Percentiles rank a stretch among this genome's conserved stretches.
These are phyloP conservation scores for Gymnopilus dilepis DNA, from an alignment of 768 basidiomycete species.

Conservation along the genomic window DNA sequence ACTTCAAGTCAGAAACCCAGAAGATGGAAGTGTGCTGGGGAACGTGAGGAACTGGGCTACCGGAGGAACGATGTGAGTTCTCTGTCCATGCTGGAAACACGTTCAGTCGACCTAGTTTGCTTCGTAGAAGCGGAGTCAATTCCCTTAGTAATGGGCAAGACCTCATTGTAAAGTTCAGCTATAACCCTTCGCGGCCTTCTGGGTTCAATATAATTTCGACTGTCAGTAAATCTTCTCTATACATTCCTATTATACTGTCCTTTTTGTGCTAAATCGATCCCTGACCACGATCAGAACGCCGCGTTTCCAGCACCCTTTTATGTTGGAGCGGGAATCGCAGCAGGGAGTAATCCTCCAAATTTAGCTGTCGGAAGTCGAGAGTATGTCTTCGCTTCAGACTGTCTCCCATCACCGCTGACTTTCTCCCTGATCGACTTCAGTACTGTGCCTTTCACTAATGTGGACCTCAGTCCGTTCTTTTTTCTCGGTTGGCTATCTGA, in stretches of 20 bases:
- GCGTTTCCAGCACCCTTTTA: slow-evolving; percentile 42
- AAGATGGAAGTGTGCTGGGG: slow-evolving; percentile 36
- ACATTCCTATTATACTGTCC: no score
- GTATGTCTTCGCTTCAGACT: slow-evolving; percentile 23
- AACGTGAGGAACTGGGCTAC: slow-evolving; percentile 36
- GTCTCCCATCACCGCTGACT: neutral
- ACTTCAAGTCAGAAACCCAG: slow-evolving; percentile 38
- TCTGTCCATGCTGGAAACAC: neutral
- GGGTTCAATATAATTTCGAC: slow-evolving; percentile 41
- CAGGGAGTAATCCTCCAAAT: neutral
- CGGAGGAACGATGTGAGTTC: slow-evolving; percentile 33
- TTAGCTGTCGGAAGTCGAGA: slow-evolving; percentile 20
- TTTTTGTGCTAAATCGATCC: no score
- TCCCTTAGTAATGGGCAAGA: slow-evolving; percentile 33
- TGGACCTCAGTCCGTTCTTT: slow-evolving; percentile 39
- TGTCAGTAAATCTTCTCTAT: slow-evolving; percentile 28
- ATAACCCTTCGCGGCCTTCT: slow-evolving; percentile 22
- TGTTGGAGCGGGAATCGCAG: slow-evolving; percentile 39
- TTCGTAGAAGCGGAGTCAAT: slow-evolving; percentile 41
- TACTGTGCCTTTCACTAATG: slow-evolving; percentile 40
- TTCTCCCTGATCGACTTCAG: slow-evolving; percentile 25
- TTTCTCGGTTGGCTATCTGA: neutral
- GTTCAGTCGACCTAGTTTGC: neutral
- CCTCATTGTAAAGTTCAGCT: slow-evolving; percentile 38
- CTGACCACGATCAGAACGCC: slow-evolving; percentile 38